Conservation (phyloP, 139 green algal species). For the Picochlorum sp. region DNA sequence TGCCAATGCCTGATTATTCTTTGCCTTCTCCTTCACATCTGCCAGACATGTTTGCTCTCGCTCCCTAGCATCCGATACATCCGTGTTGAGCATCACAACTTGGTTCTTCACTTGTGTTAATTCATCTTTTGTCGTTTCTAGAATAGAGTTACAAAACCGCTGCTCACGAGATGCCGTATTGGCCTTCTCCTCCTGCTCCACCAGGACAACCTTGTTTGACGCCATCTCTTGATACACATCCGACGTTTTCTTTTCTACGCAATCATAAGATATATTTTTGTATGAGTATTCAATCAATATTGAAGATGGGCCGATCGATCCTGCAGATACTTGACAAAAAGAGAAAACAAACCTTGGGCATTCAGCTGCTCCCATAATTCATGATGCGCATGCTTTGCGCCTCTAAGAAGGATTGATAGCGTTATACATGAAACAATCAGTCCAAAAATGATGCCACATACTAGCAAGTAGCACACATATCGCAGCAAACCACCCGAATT, state of each 20-base stretch:
- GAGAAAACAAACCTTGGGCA: neutral
- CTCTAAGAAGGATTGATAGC: neutral
- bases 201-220: neutral
- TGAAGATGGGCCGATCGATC: neutral
- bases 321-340: too few species aligned
- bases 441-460: neutral
- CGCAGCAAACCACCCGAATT: too few species aligned
- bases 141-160: neutral
- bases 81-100: neutral
- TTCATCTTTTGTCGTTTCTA: neutral
- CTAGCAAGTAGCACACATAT: neutral
- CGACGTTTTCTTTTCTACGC: neutral
- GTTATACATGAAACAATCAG: neutral
- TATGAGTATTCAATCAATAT: too few species aligned
- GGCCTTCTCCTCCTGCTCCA: constrained; percentile 1
- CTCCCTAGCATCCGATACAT: too few species aligned
- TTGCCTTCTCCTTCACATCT: neutral
- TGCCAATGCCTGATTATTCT: neutral
- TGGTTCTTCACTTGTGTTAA: neutral
- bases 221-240: constrained; percentile 6
- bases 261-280: neutral
- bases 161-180: neutral
- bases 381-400: constrained; percentile 8
- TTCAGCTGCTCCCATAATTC: constrained; percentile 7
- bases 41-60: neutral